A percentile compares a stretch with the other conserved stretches of the same genome.
Conservation (phyloP, 2,329 filamentous ascomycete genomes). For the Xylaria sp. region DNA sequence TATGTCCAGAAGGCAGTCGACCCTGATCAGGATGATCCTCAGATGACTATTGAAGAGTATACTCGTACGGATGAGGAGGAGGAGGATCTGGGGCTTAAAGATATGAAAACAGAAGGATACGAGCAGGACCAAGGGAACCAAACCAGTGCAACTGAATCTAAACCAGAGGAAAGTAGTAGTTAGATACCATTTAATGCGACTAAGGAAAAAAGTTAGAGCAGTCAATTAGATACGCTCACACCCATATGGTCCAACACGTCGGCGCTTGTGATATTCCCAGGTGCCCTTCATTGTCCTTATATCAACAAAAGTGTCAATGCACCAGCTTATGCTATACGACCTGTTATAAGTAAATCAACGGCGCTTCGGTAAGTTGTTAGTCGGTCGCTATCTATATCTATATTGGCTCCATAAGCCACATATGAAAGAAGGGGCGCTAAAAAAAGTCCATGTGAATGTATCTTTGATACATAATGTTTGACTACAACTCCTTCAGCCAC, state of each 20-base stretch:
- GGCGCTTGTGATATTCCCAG: neutral
- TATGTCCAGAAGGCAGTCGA: constrained; percentile 93
- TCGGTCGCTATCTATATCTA: too few relatives aligned
- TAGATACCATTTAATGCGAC: constrained; percentile 21
- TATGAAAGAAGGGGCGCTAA: neutral
- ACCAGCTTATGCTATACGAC: neutral
- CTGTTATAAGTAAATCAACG: neutral
- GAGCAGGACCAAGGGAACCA: constrained; percentile 61
- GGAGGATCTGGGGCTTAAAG: constrained; percentile 87
- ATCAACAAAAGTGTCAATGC: neutral
- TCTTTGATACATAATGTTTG: too few relatives aligned
- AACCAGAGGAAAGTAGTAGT: neutral
- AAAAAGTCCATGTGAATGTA: too few relatives aligned
- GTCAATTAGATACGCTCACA: neutral
- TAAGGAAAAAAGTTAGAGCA: constrained; percentile 2
- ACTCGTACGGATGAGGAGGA: constrained; percentile 90
- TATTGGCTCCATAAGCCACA: too few relatives aligned
- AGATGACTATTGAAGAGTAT: constrained; percentile 85
- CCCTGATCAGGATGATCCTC: constrained; percentile 74
- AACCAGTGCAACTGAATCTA: constrained; percentile 9
- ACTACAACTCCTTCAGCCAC: too few relatives aligned
- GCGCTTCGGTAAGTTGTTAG: too few relatives aligned
- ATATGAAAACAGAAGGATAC: constrained; percentile 95
- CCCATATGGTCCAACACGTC: neutral
- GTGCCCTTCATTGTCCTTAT: neutral